A percentile compares a stretch with the other conserved stretches of the same genome.
Conservation (phyloP, 495 filamentous ascomycete genomes). For the Tuber aestivum region DNA sequence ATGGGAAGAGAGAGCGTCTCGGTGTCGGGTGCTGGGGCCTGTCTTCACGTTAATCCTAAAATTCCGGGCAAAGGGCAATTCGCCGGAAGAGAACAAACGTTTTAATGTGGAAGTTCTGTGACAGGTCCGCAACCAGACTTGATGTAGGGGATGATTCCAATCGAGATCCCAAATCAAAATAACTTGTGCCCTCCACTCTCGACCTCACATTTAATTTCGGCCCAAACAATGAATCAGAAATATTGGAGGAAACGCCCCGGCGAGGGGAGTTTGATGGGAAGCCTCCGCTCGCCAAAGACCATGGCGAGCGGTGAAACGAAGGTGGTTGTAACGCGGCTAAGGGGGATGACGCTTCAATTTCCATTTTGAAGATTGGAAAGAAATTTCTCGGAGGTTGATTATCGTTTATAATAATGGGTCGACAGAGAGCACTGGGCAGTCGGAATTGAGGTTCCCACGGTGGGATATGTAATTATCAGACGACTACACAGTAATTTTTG, state of each 20-base stretch:
- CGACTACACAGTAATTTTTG: background rate
- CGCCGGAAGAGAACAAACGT: constrained; percentile 16
- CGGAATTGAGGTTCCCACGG: background rate
- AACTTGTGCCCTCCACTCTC: constrained; percentile 52
- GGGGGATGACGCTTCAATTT: constrained; percentile 90
- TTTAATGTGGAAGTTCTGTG: constrained; percentile 86
- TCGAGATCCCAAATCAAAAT: constrained; percentile 67
- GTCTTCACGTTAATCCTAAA: constrained; percentile 24
- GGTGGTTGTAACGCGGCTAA: constrained; percentile 88
- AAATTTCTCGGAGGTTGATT: background rate
- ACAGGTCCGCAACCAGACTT: constrained; percentile 85
- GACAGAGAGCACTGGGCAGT: background rate
- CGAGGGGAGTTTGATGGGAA: constrained; percentile 13
- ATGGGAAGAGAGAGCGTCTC: constrained; percentile 83
- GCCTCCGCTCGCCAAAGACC: constrained; percentile 47
- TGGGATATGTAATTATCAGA: background rate
- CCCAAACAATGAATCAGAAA: constrained; percentile 61
- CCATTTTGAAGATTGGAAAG: constrained; percentile 23
- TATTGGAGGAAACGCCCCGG: background rate
- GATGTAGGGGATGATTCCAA: constrained; percentile 84
- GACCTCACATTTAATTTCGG: constrained; percentile 55
- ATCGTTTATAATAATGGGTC: background rate
- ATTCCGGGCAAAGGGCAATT: constrained; percentile 6
- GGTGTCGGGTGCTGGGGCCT: constrained; percentile 91
- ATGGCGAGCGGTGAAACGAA: constrained; percentile 55